A percentile compares a stretch with the other conserved stretches of the same genome.
phyloP scores from a whole-genome alignment of 2,329 filamentous ascomycete species.

The Penicillium sp. region DNA sequence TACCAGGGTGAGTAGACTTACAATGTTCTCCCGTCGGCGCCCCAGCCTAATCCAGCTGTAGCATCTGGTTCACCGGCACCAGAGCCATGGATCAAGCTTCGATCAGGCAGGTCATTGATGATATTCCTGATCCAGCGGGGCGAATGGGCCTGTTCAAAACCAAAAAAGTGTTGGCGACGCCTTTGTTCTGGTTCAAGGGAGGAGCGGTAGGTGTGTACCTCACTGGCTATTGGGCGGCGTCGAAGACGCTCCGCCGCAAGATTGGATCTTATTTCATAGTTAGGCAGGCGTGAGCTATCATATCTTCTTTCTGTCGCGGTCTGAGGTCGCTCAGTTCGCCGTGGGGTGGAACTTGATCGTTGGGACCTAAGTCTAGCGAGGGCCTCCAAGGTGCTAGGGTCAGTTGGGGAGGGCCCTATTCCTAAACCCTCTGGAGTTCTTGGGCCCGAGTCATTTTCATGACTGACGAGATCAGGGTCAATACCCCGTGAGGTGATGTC shows the following conservation, averaged over 20 bases:
- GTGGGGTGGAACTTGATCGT: conserved; percentile 38
- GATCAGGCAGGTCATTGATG: conserved; percentile 36
- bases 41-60: conserved; percentile 51
- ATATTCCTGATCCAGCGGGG: conserved; percentile 40
- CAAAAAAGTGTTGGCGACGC: conserved; percentile 34
- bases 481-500: conserved; percentile 22
- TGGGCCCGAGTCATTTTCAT: conserved; percentile 19
- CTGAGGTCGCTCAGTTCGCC: conserved; percentile 31
- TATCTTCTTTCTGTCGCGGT: conserved; percentile 25
- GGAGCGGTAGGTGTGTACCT: conserved; percentile 30
- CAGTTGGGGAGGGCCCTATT: conserved; percentile 19
- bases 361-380: conserved; percentile 26
- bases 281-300: conserved; percentile 29
- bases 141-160: conserved; percentile 37
- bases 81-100: conserved; percentile 29
- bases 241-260: conserved; percentile 42
- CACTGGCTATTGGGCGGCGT: conserved; percentile 36
- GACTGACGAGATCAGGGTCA: conserved; percentile 24
- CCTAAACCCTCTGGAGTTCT: conserved; percentile 16
- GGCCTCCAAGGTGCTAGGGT: conserved; percentile 21
- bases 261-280: conserved; percentile 38
- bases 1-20: conserved; percentile 30
- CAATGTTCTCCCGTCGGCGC: conserved; percentile 48
- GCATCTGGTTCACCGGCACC: conserved; percentile 41
- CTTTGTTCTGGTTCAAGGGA: conserved; percentile 31